Conservation (phyloP, 768 basidiomycete genomes). For the Rossbeevera mucosa region DNA sequence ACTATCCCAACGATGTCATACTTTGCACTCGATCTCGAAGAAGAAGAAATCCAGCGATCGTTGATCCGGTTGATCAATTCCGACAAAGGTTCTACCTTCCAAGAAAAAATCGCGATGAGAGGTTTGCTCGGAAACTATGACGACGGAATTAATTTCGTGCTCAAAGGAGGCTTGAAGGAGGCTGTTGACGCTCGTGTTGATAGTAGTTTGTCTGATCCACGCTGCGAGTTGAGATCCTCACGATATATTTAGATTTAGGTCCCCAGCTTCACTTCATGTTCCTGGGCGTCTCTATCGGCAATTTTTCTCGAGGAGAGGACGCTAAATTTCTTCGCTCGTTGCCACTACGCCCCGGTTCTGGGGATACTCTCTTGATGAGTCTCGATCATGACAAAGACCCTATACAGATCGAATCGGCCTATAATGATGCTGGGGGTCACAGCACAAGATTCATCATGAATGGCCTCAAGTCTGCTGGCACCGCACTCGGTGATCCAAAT, state of each 20-base stretch:
- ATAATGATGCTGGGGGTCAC: constrained; percentile 74
- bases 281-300: constrained; percentile 88
- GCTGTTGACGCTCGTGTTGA: neutral
- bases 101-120: constrained; percentile 70
- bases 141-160: constrained; percentile 76
- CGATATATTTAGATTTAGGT: constrained; percentile 15
- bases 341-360: constrained; percentile 69
- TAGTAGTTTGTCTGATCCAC: constrained; percentile 2
- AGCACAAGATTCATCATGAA: constrained; percentile 83
- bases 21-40: constrained; percentile 93
- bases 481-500: constrained; percentile 60
- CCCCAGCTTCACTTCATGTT: constrained; percentile 80
- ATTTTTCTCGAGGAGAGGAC: constrained; percentile 71
- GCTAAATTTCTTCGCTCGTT: constrained; percentile 70
- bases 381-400: constrained; percentile 78
- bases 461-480: constrained; percentile 65
- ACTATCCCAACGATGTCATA: constrained; percentile 60
- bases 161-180: constrained; percentile 34
- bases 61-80: constrained; percentile 62
- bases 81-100: constrained; percentile 53
- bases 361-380: constrained; percentile 84
- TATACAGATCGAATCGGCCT: constrained; percentile 70
- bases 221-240: constrained; percentile 27
- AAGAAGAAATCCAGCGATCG: constrained; percentile 77
- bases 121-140: constrained; percentile 93